Percentiles rank a stretch among this genome's conserved stretches.
Conservation (phyloP, 2,329 filamentous ascomycete species). For the Calonectria crousiana region DNA sequence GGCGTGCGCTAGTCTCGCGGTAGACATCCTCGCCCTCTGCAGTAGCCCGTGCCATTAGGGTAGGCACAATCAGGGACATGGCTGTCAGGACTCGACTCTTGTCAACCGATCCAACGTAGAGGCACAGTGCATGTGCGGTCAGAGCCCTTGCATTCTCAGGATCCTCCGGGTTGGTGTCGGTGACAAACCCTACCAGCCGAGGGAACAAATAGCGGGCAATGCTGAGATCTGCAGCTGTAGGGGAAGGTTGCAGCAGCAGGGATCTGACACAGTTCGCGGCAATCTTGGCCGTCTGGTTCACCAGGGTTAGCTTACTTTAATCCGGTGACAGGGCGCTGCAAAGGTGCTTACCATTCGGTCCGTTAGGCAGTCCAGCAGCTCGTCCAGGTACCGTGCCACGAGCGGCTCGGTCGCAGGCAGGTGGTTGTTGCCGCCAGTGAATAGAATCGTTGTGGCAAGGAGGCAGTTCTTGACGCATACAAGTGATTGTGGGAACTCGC, state of each 20-base stretch:
- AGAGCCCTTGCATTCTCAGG: slow-evolving; percentile 80
- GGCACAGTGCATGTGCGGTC: slow-evolving; percentile 79
- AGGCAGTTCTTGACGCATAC: slow-evolving; percentile 94
- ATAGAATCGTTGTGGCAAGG: slow-evolving; percentile 87
- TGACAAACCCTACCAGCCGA: slow-evolving; percentile 80
- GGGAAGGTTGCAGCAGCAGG: slow-evolving; percentile 75
- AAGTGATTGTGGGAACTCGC: slow-evolving; percentile 80
- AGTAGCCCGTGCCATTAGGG: slow-evolving; percentile 79
- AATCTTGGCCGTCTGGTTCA: slow-evolving; percentile 80
- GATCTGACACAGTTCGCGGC: slow-evolving; percentile 91
- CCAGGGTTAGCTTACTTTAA: slow-evolving; percentile 27
- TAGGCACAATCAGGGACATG: slow-evolving; percentile 82
- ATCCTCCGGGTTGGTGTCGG: slow-evolving; percentile 78
- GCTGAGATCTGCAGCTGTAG: slow-evolving; percentile 75
- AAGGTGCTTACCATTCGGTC: slow-evolving; percentile 76
- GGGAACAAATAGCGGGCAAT: slow-evolving; percentile 82
- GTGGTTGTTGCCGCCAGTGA: slow-evolving; percentile 82
- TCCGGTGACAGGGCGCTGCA: neutral
- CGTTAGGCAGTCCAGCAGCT: slow-evolving; percentile 86
- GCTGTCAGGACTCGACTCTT: slow-evolving; percentile 66
- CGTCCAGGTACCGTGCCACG: slow-evolving; percentile 79
- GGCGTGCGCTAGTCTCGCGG: slow-evolving; percentile 78
- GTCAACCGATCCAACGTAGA: slow-evolving; percentile 70
- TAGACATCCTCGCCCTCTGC: slow-evolving; percentile 72
- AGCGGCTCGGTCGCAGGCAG: slow-evolving; percentile 82